Percentiles rank a stretch among this genome's conserved stretches.
phyloP scores from a whole-genome alignment of 371 early-diverging fungal genomes.

The Conidiobolus incongruus region DNA sequence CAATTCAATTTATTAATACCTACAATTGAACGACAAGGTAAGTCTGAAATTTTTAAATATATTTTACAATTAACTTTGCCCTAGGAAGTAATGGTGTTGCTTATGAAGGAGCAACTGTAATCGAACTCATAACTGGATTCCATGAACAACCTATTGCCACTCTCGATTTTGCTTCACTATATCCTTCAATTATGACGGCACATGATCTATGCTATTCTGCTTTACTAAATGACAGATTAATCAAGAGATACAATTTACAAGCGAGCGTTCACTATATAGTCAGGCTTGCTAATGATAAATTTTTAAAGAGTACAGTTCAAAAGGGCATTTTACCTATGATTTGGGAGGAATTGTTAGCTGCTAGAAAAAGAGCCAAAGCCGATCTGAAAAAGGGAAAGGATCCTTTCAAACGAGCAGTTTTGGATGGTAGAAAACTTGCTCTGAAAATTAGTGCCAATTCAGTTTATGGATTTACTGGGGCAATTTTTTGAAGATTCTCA shows the following conservation, averaged over 20 bases:
- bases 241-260: constrained; percentile 35
- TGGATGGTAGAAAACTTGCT: constrained; percentile 97
- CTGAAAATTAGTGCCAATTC: constrained; percentile 98
- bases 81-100: constrained; percentile 62
- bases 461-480: constrained; percentile 99
- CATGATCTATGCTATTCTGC: constrained; percentile 99
- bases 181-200: constrained; percentile 99
- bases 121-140: constrained; percentile 94
- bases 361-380: constrained; percentile 88
- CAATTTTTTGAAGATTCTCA: constrained; percentile 91
- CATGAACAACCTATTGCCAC: constrained; percentile 96
- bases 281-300: constrained; percentile 66
- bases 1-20: constrained; percentile 83
- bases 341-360: constrained; percentile 75
- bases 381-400: constrained; percentile 90
- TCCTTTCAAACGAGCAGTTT: constrained; percentile 72
- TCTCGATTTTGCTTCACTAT: constrained; percentile 97
- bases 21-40: constrained; percentile 50
- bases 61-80: too few species aligned
- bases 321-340: constrained; percentile 93
- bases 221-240: constrained; percentile 29
- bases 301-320: constrained; percentile 43
- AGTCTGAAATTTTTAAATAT: too few species aligned
- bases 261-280: constrained; percentile 63
- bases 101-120: constrained; percentile 98